phyloP scores from a whole-genome alignment of 108 stramenopile genomes.

The Cyclostephanos tholiformis region DNA sequence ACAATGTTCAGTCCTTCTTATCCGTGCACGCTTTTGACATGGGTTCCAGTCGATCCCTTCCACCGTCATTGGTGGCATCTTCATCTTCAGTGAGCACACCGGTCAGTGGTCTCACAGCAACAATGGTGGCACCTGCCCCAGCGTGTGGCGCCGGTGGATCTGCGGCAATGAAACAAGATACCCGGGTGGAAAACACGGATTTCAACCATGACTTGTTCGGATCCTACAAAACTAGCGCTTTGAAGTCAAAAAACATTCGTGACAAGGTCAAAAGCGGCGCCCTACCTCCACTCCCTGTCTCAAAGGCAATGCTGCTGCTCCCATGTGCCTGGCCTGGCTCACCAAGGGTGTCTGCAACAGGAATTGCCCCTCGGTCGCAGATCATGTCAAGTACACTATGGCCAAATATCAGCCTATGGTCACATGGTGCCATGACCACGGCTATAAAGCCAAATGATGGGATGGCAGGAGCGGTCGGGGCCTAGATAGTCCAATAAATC shows the following conservation, averaged over 20 bases:
- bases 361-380: neutral
- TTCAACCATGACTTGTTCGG: neutral
- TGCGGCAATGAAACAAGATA: too few relatives aligned
- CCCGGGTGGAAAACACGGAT: neutral
- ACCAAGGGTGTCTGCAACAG: conserved; percentile 11
- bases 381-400: neutral
- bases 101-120: neutral
- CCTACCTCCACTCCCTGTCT: neutral
- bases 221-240: neutral
- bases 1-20: neutral
- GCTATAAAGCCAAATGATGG: neutral
- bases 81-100: neutral
- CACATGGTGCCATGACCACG: conserved; percentile 2
- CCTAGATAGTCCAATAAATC: neutral
- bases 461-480: neutral
- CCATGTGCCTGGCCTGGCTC: conserved; percentile 15
- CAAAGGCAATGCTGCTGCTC: neutral
- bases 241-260: neutral
- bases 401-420: neutral
- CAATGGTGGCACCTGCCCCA: neutral
- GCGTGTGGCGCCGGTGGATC: too few relatives aligned
- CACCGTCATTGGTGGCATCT: neutral
- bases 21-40: neutral
- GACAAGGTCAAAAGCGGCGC: neutral
- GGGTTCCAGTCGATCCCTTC: neutral